Base-by-base conservation (phyloP, 257 asterid species). In the Nicotiana obtusifolia region DNA sequence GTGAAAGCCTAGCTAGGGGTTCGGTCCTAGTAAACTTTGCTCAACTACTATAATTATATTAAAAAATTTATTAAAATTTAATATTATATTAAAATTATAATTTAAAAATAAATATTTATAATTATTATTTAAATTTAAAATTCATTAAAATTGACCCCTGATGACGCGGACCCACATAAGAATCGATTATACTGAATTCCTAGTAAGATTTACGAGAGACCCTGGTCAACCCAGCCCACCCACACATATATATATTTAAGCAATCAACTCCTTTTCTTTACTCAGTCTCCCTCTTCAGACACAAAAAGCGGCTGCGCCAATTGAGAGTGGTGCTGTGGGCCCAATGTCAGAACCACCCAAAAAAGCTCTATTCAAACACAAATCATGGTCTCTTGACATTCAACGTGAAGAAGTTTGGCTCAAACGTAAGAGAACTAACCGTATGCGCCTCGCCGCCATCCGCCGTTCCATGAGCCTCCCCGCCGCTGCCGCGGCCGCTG, bases 321-420 rank as follows among this genome's bases (percentile, higher is more conserved):
- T 19, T 5, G 28, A 15, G 33, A 69, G 7, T n/a, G 6, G 78
- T 69, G 33, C n/a, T 69, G 31, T 26, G 71, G 78, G 57, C 35
- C 78, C 11, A 69, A 80, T 80, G 83, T 26, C 83, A 20, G 77
- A 80, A 54, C 17, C 80, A 54, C 24, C 81, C 19, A 22, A 52
- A 59, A 54, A 49, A 69, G 35, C 78, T n/a, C 87, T 93, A 15
- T 64, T 41, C 87, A 91, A 91, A 87, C 87, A 90, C 82, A 88
- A 87, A 24, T 90, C 98, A 0, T 90, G 95, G 97, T 90, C 96
- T 0, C 92, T 91, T 0, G 91, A 91, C 84, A 84, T 62, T 75
- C 80, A 79, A 13, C 93, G 96, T 13, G 94, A 94, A 20, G 91
- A 89, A 65, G 87, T 88, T 2, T 92, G 97, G 98, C 78, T 49